A percentile compares a stretch with the other conserved stretches of the same genome.
These are phyloP conservation scores for Podila verticillata DNA, from an alignment of 192 early-diverging fungal species.

Conservation along the genomic window DNA sequence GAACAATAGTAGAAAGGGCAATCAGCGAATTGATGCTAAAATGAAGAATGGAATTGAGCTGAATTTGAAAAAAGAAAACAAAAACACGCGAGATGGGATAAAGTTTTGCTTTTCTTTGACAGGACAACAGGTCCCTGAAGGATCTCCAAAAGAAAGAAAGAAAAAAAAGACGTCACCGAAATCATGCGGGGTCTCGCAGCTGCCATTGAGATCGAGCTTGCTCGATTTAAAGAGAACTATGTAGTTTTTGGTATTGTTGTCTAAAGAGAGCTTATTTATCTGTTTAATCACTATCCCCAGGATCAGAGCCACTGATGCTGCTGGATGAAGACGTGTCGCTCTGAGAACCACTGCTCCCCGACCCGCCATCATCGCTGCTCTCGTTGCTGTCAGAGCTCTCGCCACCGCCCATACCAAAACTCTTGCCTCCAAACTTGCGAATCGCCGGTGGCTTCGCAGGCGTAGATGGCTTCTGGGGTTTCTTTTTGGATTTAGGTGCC, in stretches of 20 bases:
- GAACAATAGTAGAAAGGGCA: neutral
- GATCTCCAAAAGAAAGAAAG: neutral
- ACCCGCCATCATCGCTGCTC: slow-evolving; percentile 33
- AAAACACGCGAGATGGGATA: neutral
- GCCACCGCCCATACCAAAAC: slow-evolving; percentile 35
- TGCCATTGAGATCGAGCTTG: too few relatives aligned
- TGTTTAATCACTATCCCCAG: slow-evolving; percentile 21
- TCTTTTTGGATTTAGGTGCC: slow-evolving; percentile 34
- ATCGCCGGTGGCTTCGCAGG: slow-evolving; percentile 34
- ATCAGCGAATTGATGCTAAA: too few relatives aligned
- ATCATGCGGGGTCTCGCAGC: neutral
- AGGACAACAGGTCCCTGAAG: neutral
- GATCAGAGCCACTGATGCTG: slow-evolving; percentile 37
- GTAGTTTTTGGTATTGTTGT: too few relatives aligned
- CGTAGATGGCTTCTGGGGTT: slow-evolving; percentile 28
- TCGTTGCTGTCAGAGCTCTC: slow-evolving; percentile 45
- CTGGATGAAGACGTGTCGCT: slow-evolving; percentile 31
- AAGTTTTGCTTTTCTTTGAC: neutral
- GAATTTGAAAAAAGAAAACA: slow-evolving; percentile 1
- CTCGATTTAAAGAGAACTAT: too few relatives aligned
- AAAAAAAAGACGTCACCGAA: neutral
- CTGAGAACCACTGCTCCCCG: slow-evolving; percentile 37
- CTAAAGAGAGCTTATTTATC: too few relatives aligned
- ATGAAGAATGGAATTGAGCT: too few relatives aligned
- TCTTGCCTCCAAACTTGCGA: slow-evolving; percentile 48